Evolutionary conservation across 2,329 filamentous ascomycete genomes (phyloP).

Genomic region (Corniculantispora saksenae): DNA sequence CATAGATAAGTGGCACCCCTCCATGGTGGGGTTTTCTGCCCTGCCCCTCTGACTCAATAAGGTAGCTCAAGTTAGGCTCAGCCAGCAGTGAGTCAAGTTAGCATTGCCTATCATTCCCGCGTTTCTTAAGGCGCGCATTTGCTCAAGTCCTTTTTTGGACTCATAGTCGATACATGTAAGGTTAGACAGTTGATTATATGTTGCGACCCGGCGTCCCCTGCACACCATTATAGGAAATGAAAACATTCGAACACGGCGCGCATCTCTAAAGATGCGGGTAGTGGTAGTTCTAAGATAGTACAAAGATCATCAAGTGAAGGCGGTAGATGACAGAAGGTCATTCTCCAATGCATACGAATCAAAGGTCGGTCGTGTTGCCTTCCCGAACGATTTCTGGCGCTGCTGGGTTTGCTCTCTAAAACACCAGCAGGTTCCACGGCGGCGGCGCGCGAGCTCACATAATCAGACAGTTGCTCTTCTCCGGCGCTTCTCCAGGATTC

Average conservation of each 20-base stretch:
- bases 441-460: slow-evolving; percentile 61
- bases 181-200: not conserved
- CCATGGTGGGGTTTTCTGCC: slow-evolving; percentile 18
- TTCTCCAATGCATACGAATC: not conserved
- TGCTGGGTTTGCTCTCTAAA: not conserved
- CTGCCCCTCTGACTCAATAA: slow-evolving; percentile 19
- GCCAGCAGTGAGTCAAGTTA: not conserved
- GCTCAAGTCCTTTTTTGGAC: not conserved
- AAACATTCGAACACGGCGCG: not conserved
- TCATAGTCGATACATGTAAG: not conserved
- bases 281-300: slow-evolving; percentile 2
- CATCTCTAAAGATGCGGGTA: not conserved
- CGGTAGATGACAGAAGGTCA: not conserved
- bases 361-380: not conserved
- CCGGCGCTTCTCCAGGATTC: slow-evolving; percentile 81
- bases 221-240: not conserved
- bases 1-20: slow-evolving; percentile 8
- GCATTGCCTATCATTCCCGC: not conserved
- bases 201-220: not conserved
- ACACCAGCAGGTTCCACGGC: not conserved
- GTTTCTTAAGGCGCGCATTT: not conserved
- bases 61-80: not conserved
- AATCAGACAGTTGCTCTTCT: slow-evolving; percentile 76
- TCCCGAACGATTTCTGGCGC: not conserved
- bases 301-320: not conserved